Evolutionary conservation across 2,329 filamentous ascomycete species (phyloP), one percentile per base, ranked within the genome.

Genomic region (Monosporascus cannonballus): DNA sequence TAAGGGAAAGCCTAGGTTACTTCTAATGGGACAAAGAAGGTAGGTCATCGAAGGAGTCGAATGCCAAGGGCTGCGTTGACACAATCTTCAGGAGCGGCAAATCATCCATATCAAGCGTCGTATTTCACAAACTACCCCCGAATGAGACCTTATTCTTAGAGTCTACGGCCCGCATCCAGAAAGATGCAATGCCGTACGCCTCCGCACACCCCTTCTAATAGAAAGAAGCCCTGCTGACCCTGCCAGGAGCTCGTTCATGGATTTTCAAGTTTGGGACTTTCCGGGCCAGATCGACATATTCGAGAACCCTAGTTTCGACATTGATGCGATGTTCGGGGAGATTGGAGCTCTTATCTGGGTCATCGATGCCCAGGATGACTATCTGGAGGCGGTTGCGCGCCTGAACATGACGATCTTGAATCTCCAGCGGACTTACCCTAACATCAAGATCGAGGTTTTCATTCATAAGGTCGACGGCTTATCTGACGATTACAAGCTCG

Each of bases 401-500:
- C 82, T 99, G 27, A 96, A 96, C 70, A 79, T 84, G 51, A 96
- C 92, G 7, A 96, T 97, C 57, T 77, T 96, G 53, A 89, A 90
- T 59, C 83, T 99, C 2, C 90, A 96, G 67, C 85, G 90, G 59
- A 85, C 84, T 55, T 96, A 96, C 67, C 92, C 93, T 2, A 87
- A 90, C 66, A 94, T 97, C 73, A 96, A 96, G 70, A 89, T 99
- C 59, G 93, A 97, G 68, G 93, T 99, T 49, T 97, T 99, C 71
- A 96, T 99, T 63, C 94, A 99, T 79, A 99, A 99, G 71, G 93
- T 96, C 36, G 94, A 99, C 67, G 93, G 92, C n/a, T 79, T 99
- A 17, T 94, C 90, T 27, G 94, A 97, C 61, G 94, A 99, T 70
- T 97, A 94, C 76, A 92, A 94, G 67, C 85, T 92, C 54, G 94